Conservation (phyloP, 805 yeast species). For the Saturnispora saitoi region DNA sequence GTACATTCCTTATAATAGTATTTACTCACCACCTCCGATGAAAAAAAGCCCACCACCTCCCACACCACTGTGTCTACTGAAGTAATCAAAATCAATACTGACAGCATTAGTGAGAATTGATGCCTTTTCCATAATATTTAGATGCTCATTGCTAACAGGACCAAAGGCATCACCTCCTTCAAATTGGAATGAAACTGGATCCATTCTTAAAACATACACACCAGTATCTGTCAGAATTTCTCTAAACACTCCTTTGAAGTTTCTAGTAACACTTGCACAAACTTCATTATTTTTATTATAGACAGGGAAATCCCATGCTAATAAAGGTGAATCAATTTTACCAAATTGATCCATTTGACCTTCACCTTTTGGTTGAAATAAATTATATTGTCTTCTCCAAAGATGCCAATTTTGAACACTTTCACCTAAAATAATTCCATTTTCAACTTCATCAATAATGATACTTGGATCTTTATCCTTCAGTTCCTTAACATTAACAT, state of each 20-base stretch:
- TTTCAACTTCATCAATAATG: slow-evolving; percentile 27
- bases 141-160: slow-evolving; percentile 30
- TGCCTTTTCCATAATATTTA: slow-evolving; percentile 78
- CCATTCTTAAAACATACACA: slow-evolving; percentile 80
- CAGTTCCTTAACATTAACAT: slow-evolving; percentile 22
- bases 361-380: slow-evolving; percentile 45
- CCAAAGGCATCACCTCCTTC: slow-evolving; percentile 42
- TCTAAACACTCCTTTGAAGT: slow-evolving; percentile 92
- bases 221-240: slow-evolving; percentile 95
- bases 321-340: slow-evolving; percentile 73
- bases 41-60: slow-evolving; percentile 39
- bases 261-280: slow-evolving; percentile 75
- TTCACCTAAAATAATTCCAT: slow-evolving; percentile 62
- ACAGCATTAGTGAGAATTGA: slow-evolving; percentile 80
- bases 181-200: slow-evolving; percentile 57
- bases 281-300: slow-evolving; percentile 47
- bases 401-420: slow-evolving; percentile 89
- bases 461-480: slow-evolving; percentile 11
- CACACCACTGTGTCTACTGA: slow-evolving; percentile 77
- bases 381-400: slow-evolving; percentile 83
- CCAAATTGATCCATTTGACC: slow-evolving; percentile 69
- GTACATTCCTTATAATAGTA: not conserved
- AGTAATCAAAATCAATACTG: slow-evolving; percentile 91
- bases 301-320: slow-evolving; percentile 82
- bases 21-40: slow-evolving; percentile 8